phyloP scores from a whole-genome alignment of 768 basidiomycete species.

The Hortiboletus campestris region DNA sequence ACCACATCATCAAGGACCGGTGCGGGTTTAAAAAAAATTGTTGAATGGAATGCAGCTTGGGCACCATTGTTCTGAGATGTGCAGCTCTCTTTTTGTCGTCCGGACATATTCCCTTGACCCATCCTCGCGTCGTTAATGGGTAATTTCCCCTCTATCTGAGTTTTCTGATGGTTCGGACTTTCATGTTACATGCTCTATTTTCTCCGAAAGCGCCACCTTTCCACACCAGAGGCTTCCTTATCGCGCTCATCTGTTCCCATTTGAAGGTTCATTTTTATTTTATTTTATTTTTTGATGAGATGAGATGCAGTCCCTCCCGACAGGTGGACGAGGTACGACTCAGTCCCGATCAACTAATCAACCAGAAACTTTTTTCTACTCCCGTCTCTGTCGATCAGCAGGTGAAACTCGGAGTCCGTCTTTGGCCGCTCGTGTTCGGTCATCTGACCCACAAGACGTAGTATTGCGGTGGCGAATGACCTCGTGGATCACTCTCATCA shows the following conservation, averaged over 20 bases:
- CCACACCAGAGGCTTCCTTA: slow-evolving; percentile 18
- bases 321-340: slow-evolving; percentile 15
- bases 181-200: slow-evolving; percentile 25
- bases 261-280: slow-evolving; percentile 15
- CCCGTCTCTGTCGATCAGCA: slow-evolving; percentile 5
- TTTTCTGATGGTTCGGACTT: slow-evolving; percentile 33
- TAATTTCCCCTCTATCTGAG: slow-evolving; percentile 27
- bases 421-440: slow-evolving; percentile 9
- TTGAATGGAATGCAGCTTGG: slow-evolving; percentile 6
- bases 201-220: slow-evolving; percentile 25
- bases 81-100: slow-evolving; percentile 3
- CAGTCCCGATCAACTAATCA: slow-evolving; percentile 11
- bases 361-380: slow-evolving; percentile 20
- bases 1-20: slow-evolving; percentile 5
- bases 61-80: slow-evolving; percentile 10
- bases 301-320: slow-evolving; percentile 14
- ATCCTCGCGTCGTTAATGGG: slow-evolving; percentile 10
- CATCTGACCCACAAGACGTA: slow-evolving; percentile 14
- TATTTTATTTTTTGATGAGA: slow-evolving; percentile 11
- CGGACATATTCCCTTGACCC: slow-evolving; percentile 5
- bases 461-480: slow-evolving; percentile 19
- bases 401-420: slow-evolving; percentile 18
- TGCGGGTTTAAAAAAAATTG: slow-evolving; percentile 8
- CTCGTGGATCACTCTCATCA: slow-evolving; percentile 28
- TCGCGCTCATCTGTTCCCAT: slow-evolving; percentile 21